Base-by-base conservation (phyloP, 2,329 filamentous ascomycete species). In the Neofusicoccum cordaticola region DNA sequence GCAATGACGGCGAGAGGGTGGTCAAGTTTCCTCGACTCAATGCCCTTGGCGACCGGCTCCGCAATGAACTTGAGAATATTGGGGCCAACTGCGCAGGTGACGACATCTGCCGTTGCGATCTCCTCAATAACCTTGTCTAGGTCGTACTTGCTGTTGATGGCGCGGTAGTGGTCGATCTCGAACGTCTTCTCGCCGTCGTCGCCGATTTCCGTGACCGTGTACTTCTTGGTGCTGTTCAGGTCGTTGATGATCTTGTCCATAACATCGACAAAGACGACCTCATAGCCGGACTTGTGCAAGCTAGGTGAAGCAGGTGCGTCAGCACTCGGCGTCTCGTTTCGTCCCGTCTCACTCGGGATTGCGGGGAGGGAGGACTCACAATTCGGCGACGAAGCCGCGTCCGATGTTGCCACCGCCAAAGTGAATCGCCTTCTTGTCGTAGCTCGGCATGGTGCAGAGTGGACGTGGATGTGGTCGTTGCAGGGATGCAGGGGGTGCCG, bases 11-110 rank as follows among this genome's bases (percentile, higher is more conserved):
- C 88, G 47, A 98, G 80, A 7, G 94, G 93, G 67, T 85, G 85
- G 63, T 82, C 76, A 51, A 78, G 77, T 31, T 87, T 84, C 68
- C 95, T 90, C 69, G 85, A 85, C 75, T 94, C 89, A 68, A 99
- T 92, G 70, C 92, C 95, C 84, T 96, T 95, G 75, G 94, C 94
- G 71, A 99, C 97, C 72, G 93, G 90, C 27, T 94, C 91, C 52
- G 95, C 95, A 75, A 99, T 95, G 80, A 97, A 97, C 81, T 92
- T 93, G 75, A 99, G 90, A 74, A 99, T 90, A 79, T 93, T 96
- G 72, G 95, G 95, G 50, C 95, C 95, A 69, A 99, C 95, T 19
- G 95, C 96, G 80, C 95, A 99, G 68, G 95, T 99, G 72, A 99
- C 92, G 62, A 97, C 82, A 68, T 97, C 93, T 45, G 94, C 93